These are phyloP conservation scores for Auxenochlorella pyrenoidosa DNA, from an alignment of 139 green algal genomes.

Conservation along the genomic window DNA sequence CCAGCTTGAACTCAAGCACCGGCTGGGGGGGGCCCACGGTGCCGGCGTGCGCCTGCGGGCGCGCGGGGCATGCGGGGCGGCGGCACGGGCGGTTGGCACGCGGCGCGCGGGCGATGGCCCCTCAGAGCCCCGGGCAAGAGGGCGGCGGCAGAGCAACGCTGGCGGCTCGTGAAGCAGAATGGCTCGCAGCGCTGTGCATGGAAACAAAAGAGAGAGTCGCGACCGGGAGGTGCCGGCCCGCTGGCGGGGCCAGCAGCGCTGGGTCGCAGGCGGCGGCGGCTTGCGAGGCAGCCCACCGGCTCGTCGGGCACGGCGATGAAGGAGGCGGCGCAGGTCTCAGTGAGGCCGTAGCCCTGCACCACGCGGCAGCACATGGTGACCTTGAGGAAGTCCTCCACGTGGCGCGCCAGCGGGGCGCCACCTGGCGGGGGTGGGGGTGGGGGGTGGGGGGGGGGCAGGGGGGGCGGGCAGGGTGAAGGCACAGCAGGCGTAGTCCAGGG, in stretches of 20 bases:
- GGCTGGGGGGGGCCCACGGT: slow-evolving; percentile 89
- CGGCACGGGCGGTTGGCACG: too few species aligned
- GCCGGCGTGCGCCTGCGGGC: slow-evolving; percentile 53
- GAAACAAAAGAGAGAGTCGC: too few species aligned
- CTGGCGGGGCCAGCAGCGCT: too few species aligned
- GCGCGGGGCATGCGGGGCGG: background rate
- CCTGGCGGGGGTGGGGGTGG: slow-evolving; percentile 35
- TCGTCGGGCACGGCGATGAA: slow-evolving; percentile 74
- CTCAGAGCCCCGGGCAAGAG: too few species aligned
- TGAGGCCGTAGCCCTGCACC: slow-evolving; percentile 90
- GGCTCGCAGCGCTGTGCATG: too few species aligned
- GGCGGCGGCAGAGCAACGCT: too few species aligned
- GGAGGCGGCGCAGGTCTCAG: slow-evolving; percentile 86
- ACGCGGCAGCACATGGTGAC: slow-evolving; percentile 64
- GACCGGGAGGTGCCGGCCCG: too few species aligned
- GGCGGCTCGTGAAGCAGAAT: too few species aligned
- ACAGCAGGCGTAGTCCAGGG: too few species aligned
- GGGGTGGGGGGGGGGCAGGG: background rate
- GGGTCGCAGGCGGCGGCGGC: too few species aligned
- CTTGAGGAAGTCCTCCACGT: slow-evolving; percentile 75
- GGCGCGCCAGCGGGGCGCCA: slow-evolving; percentile 73
- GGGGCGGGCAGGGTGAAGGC: too few species aligned
- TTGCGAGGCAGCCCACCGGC: slow-evolving; percentile 20
- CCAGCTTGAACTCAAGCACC: slow-evolving; percentile 78
- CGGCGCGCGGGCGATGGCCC: too few species aligned